phyloP scores from a whole-genome alignment of 176 grass and related monocot species.

The Lolium perenne region DNA sequence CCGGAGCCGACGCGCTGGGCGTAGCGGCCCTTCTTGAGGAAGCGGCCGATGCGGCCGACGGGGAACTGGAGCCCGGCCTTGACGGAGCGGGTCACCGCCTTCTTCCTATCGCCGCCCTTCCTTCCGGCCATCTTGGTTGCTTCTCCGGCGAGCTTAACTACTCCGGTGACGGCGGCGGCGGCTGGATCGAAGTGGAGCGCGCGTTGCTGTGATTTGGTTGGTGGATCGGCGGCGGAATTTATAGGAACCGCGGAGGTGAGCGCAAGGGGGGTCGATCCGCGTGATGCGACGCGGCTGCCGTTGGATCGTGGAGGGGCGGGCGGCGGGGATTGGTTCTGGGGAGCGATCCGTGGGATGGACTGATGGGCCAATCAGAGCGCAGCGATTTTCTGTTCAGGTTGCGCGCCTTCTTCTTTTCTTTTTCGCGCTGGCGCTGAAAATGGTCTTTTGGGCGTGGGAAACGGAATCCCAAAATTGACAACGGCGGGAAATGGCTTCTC shows the following conservation, averaged over 20 bases:
- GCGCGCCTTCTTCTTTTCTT: not conserved
- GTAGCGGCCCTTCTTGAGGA: conserved; percentile 67
- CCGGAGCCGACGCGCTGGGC: conserved; percentile 55
- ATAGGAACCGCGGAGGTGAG: not conserved
- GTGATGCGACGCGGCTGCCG: not conserved
- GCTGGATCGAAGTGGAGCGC: not conserved
- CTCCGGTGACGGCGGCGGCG: not conserved
- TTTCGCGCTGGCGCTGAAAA: not conserved
- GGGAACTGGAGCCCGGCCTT: conserved; percentile 81
- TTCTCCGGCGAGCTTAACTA: not conserved
- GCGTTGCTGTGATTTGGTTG: not conserved
- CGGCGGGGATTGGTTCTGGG: not conserved
- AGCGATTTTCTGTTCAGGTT: not conserved
- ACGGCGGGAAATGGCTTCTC: no score
- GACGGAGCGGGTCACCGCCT: not conserved
- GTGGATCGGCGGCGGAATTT: not conserved
- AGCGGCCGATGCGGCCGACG: conserved; percentile 73
- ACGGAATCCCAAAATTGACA: not conserved
- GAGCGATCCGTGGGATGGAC: conserved; percentile 5
- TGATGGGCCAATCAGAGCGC: not conserved
- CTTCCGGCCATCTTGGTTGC: conserved; percentile 13
- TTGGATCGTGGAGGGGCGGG: not conserved
- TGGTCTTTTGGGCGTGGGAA: no score
- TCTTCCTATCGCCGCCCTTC: conserved; percentile 11
- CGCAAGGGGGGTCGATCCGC: not conserved